These are phyloP conservation scores for Corymbia calophylla DNA, from an alignment of 441 rosid species.

Conservation along the genomic window DNA sequence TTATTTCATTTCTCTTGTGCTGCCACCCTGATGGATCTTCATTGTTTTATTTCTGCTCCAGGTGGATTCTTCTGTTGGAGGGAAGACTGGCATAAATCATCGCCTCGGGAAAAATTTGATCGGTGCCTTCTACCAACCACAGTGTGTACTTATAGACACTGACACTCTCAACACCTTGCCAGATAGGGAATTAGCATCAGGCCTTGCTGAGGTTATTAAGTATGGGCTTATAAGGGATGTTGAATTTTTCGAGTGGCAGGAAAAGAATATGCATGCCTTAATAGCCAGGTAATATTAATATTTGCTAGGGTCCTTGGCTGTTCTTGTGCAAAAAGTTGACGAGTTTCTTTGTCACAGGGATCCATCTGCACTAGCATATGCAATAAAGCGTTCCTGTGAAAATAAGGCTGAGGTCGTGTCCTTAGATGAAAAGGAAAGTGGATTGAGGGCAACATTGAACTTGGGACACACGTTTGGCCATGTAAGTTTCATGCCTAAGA, in stretches of 20 bases:
- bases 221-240: conserved; percentile 93
- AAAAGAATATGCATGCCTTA: conserved; percentile 65
- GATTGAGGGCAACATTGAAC: conserved; percentile 84
- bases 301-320: not conserved
- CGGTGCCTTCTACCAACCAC: conserved; percentile 99
- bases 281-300: conserved; percentile 57
- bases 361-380: conserved; percentile 81
- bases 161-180: conserved; percentile 88
- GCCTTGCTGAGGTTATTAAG: conserved; percentile 88
- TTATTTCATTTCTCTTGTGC: not conserved
- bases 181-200: conserved; percentile 88
- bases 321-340: not conserved
- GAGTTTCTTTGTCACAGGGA: conserved; percentile 40
- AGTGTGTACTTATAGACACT: conserved; percentile 83
- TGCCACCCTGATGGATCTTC: not conserved
- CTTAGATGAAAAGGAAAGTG: conserved; percentile 94
- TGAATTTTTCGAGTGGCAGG: conserved; percentile 96
- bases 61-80: conserved; percentile 99
- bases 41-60: conserved; percentile 9
- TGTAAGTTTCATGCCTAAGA: conserved; percentile 33
- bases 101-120: conserved; percentile 91
- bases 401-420: conserved; percentile 98
- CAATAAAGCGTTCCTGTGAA: conserved; percentile 93
- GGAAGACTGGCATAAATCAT: conserved; percentile 94
- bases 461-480: conserved; percentile 99